Percentiles rank a stretch among this genome's conserved stretches.
phyloP scores from a whole-genome alignment of 2,329 filamentous ascomycete genomes.

The Diplodia seriata region DNA sequence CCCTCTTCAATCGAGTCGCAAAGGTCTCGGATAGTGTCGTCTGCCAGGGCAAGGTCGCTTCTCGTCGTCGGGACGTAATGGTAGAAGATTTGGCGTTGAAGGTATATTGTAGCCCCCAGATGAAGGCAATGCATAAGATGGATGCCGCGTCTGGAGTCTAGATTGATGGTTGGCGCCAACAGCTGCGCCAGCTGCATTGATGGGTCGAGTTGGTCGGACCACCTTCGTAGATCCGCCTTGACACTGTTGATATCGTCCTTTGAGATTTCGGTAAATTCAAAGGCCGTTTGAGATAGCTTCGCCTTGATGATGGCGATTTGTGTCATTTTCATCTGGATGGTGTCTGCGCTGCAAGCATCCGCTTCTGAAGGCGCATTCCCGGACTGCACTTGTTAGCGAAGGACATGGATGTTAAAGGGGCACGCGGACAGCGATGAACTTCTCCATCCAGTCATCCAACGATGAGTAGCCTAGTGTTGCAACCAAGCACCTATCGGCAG shows the following conservation, averaged over 20 bases:
- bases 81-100: slow-evolving; percentile 35
- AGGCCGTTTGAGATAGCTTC: slow-evolving; percentile 33
- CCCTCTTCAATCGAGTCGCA: slow-evolving; percentile 35
- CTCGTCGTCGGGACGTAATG: slow-evolving; percentile 12
- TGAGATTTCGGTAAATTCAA: slow-evolving; percentile 12
- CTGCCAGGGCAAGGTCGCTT: neutral
- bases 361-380: neutral
- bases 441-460: slow-evolving; percentile 1
- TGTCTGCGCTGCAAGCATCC: slow-evolving; percentile 20
- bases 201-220: slow-evolving; percentile 34
- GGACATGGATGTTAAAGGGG: too few species aligned
- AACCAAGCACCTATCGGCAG: slow-evolving; percentile 35
- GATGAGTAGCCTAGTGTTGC: slow-evolving; percentile 36
- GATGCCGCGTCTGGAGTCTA: slow-evolving; percentile 32
- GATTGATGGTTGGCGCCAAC: slow-evolving; percentile 10
- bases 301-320: slow-evolving; percentile 38
- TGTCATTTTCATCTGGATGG: slow-evolving; percentile 36
- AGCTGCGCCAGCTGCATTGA: slow-evolving; percentile 35
- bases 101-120: slow-evolving; percentile 38
- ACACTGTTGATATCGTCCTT: slow-evolving; percentile 32
- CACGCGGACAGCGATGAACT: neutral
- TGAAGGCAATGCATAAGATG: slow-evolving; percentile 39
- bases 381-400: slow-evolving; percentile 1
- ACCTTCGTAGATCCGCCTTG: slow-evolving; percentile 33
- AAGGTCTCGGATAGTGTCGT: neutral